A percentile compares a stretch with the other conserved stretches of the same genome.
These are phyloP conservation scores for Mycena chlorophos DNA, from an alignment of 768 basidiomycete species.

Conservation along the genomic window DNA sequence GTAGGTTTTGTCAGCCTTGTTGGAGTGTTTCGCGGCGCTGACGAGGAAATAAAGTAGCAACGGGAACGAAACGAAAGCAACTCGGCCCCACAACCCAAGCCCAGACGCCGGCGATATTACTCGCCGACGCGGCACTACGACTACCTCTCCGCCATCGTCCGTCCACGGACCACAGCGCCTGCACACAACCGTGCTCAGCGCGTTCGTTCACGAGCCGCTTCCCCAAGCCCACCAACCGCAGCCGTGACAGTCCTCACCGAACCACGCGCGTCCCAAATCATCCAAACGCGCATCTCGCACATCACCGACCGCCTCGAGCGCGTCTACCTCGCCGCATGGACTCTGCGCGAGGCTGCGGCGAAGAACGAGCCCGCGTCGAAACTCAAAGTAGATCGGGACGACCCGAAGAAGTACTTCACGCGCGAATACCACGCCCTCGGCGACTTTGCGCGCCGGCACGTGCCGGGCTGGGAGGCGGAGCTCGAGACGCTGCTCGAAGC, in stretches of 20 bases:
- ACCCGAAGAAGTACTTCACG: conserved; percentile 8
- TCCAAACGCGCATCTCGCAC: conserved; percentile 12
- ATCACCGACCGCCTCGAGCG: conserved; percentile 4
- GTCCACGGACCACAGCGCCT: background rate
- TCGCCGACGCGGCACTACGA: background rate
- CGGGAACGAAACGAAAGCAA: background rate
- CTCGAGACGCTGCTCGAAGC: conserved; percentile 11
- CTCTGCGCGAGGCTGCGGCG: conserved; percentile 9
- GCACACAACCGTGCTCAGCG: background rate
- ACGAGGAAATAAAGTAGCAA: background rate
- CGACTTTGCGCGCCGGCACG: background rate
- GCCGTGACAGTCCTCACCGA: background rate
- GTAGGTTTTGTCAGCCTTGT: background rate
- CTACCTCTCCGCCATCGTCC: background rate
- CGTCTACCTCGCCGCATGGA: conserved; percentile 4
- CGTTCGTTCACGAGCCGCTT: background rate
- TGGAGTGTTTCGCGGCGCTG: background rate
- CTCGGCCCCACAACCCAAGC: background rate
- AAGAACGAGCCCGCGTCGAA: background rate
- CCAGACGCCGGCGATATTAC: background rate
- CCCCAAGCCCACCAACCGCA: background rate
- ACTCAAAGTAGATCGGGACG: background rate
- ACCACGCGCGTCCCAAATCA: background rate
- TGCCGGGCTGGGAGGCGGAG: conserved; percentile 14
- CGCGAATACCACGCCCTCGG: background rate